Percentiles rank a stretch among this genome's conserved stretches.
phyloP scores from a whole-genome alignment of 768 basidiomycete genomes.

The Lactifluus hygrophoroides region DNA sequence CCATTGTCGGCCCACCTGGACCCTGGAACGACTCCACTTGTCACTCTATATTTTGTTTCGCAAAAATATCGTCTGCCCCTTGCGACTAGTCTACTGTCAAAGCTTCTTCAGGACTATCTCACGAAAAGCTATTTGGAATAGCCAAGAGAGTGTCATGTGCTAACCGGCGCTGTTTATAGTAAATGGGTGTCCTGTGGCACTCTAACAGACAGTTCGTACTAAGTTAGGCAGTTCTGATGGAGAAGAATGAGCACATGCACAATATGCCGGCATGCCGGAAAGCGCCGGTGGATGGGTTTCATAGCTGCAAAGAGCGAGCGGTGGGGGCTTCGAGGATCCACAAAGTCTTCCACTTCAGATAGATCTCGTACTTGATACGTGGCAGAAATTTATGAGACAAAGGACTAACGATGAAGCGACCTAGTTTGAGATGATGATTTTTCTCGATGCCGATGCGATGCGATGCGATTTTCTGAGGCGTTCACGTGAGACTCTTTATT shows the following conservation, averaged over 20 bases:
- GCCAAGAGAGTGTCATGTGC: neutral
- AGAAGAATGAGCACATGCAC: neutral
- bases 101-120: neutral
- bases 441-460: no score
- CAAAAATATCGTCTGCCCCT: neutral
- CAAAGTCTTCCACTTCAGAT: no score
- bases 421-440: no score
- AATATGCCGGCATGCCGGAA: neutral
- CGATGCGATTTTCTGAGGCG: neutral
- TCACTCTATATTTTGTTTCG: neutral
- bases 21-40: neutral
- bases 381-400: no score
- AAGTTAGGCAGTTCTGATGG: neutral
- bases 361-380: no score
- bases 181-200: neutral
- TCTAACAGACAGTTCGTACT: neutral
- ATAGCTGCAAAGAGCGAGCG: no score
- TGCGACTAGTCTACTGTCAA: neutral
- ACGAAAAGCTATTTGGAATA: neutral
- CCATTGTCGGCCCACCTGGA: neutral
- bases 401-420: no score
- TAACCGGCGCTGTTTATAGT: neutral
- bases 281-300: neutral
- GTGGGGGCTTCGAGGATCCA: no score
- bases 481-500: neutral